Conservation (phyloP, 306 rosid genomes). For the Glycine latifolia region DNA sequence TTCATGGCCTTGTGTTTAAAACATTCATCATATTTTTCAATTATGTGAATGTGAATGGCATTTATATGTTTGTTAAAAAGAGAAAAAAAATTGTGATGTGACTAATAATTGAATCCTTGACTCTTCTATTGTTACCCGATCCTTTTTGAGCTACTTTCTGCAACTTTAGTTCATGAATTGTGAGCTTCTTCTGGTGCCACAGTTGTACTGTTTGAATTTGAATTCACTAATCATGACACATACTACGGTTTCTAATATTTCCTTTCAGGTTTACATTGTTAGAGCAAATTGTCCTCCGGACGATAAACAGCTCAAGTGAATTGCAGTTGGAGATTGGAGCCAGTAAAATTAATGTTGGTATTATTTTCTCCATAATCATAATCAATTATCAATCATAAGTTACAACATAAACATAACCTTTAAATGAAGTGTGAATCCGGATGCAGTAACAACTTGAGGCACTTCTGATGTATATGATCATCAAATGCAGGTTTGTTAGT, state of each 20-base stretch:
- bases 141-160: conserved; percentile 9
- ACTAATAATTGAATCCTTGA: too few species aligned
- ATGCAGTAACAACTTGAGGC: not conserved
- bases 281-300: conserved; percentile 58
- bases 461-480: not conserved
- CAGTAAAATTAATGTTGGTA: conserved; percentile 49
- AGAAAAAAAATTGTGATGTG: too few species aligned
- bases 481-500: not conserved
- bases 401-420: not conserved
- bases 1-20: conserved; percentile 10
- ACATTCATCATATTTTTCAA: not conserved
- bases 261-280: conserved; percentile 65
- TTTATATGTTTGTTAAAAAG: too few species aligned
- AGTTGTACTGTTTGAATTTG: not conserved
- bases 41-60: too few species aligned
- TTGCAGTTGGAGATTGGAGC: conserved; percentile 43
- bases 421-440: not conserved
- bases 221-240: conserved; percentile 11
- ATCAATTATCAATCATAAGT: not conserved
- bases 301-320: conserved; percentile 29
- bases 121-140: not conserved
- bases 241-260: conserved; percentile 35
- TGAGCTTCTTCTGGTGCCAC: not conserved
- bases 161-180: conserved; percentile 13
- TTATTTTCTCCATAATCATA: not conserved